A percentile compares a stretch with the other conserved stretches of the same genome.
These are phyloP conservation scores for Sarocladium kiliense DNA, from an alignment of 2,329 filamentous ascomycete species.

Conservation along the genomic window DNA sequence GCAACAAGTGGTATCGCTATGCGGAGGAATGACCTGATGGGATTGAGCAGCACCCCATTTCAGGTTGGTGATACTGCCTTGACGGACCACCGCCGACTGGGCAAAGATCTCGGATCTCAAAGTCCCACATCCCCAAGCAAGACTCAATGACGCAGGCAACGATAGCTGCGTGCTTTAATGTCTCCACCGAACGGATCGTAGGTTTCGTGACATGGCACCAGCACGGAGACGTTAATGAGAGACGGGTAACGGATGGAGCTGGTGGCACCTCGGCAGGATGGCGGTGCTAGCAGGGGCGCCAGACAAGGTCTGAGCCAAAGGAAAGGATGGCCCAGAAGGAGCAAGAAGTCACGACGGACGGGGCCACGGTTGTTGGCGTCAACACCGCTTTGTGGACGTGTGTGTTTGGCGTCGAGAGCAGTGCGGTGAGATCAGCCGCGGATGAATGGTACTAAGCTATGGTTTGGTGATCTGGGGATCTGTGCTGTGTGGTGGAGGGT, in stretches of 20 bases:
- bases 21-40: too few relatives aligned
- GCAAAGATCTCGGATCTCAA: background rate
- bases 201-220: slow-evolving; percentile 2
- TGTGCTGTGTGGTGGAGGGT: background rate
- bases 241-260: slow-evolving; percentile 1
- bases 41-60: background rate
- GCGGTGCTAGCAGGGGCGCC: slow-evolving; percentile 5
- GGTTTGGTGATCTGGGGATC: background rate
- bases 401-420: slow-evolving; percentile 2
- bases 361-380: background rate
- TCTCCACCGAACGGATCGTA: slow-evolving; percentile 1
- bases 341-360: slow-evolving; percentile 2
- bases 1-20: background rate
- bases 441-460: background rate
- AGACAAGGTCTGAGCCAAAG: slow-evolving; percentile 8
- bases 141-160: background rate
- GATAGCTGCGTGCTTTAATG: background rate
- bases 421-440: background rate
- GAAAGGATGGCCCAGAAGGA: background rate
- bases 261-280: background rate
- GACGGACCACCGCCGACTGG: background rate
- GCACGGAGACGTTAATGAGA: background rate
- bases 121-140: background rate
- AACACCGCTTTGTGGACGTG: slow-evolving; percentile 3
- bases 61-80: background rate